phyloP scores from a whole-genome alignment of 1,284 basidiomycete species.

The Cutaneotrichosporon mucoides region DNA sequence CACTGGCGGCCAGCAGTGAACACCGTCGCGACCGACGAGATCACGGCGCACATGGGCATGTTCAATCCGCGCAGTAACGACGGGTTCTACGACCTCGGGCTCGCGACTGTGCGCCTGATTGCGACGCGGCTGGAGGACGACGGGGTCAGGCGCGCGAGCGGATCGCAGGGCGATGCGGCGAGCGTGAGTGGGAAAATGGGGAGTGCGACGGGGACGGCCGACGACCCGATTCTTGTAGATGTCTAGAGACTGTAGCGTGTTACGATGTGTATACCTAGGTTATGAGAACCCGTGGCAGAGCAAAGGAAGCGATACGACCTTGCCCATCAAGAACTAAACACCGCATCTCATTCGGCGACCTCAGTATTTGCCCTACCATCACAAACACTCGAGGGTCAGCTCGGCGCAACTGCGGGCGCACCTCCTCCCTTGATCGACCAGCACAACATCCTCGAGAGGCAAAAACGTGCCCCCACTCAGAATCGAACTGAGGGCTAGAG shows the following conservation, averaged over 20 bases:
- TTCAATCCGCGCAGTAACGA: conserved; percentile 79
- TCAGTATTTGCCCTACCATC: too few relatives aligned
- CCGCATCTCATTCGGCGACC: too few relatives aligned
- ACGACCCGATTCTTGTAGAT: background rate
- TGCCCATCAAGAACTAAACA: too few relatives aligned
- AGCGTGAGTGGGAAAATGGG: conserved; percentile 2
- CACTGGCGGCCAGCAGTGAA: conserved; percentile 65
- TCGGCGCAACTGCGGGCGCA: too few relatives aligned
- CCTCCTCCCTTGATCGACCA: too few relatives aligned
- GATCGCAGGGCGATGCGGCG: background rate
- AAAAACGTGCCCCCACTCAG: conserved; percentile 5
- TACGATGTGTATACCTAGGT: background rate
- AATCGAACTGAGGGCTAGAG: conserved; percentile 8
- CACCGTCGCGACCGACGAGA: conserved; percentile 66
- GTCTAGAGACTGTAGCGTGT: background rate
- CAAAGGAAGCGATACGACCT: too few relatives aligned
- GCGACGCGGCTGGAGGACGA: conserved; percentile 41
- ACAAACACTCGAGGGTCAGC: too few relatives aligned
- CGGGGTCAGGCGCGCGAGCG: conserved; percentile 21
- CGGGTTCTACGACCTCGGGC: conserved; percentile 80
- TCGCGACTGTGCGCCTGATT: conserved; percentile 55
- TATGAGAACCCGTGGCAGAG: too few relatives aligned
- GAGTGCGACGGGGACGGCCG: background rate
- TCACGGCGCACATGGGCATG: conserved; percentile 85
- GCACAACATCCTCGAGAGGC: too few relatives aligned